Base-by-base conservation (phyloP, 1,139 yeast genomes). In the Pichia sp. region DNA sequence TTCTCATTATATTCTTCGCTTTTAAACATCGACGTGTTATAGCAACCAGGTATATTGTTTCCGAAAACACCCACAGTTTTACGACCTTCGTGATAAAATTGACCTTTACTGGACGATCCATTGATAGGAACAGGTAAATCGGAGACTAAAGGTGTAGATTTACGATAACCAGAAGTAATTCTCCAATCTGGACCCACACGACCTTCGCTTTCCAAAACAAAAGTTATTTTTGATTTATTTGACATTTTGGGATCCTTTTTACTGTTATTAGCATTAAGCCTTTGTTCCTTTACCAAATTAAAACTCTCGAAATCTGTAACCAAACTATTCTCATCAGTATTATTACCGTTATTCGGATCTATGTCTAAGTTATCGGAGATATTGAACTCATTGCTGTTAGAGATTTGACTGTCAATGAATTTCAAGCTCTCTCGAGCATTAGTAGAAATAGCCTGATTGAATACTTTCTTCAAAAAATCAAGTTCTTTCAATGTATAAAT, bases 371-470 rank as follows among this genome's bases (percentile, higher is more conserved):
- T n/a, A n/a, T n/a, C n/a, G n/a, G n/a, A n/a, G n/a, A n/a, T n/a
- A n/a, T n/a, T n/a, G n/a, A n/a, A n/a, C n/a, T n/a, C n/a, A n/a
- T n/a, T n/a, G n/a, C n/a, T n/a, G n/a, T n/a, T n/a, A 10, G 49
- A 44, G 19, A 47, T 43, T 28, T 43, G 46, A 14, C 50, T 46
- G 48, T 77, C 83, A 42, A 78, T 71, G 49, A 76, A 72, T 36
- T 68, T 60, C 23, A 77, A 67, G 23, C 80, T 73, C 51, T 74
- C 80, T 42, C 79, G 62, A 4, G 83, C 76, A 58, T 75, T 75
- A 10, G 69, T 66, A 9, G 82, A 76, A 47, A 66, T 61, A 59
- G 76, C 66, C 2, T 77, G 67, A 36, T 57, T 55, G n/a, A 68
- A 61, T 1, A 80, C 79, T 43, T 70, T 71, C 53, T 73, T 76